Evolutionary conservation across 1,284 basidiomycete species (phyloP).

Genomic region (Apiotrichum laibachii): DNA sequence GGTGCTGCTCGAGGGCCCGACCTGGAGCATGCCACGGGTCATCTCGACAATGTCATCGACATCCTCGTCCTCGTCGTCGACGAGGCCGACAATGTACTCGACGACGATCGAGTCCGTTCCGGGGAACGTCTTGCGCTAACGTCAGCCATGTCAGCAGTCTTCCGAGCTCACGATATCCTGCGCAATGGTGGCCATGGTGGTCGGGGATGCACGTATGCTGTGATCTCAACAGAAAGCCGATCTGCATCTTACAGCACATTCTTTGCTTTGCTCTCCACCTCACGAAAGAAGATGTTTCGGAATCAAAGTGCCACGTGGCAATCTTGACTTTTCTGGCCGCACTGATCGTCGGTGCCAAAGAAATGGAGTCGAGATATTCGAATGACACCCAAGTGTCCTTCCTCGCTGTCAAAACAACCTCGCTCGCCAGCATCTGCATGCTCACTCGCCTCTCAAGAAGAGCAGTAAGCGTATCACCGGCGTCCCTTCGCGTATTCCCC

Average conservation of each 20-base stretch:
- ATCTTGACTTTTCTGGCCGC: slow-evolving; percentile 14
- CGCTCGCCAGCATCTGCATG: slow-evolving; percentile 14
- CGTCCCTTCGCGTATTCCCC: neutral
- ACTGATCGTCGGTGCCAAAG: neutral
- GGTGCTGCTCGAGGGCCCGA: slow-evolving; percentile 40
- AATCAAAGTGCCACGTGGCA: slow-evolving; percentile 11
- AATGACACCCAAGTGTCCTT: neutral
- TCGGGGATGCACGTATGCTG: neutral
- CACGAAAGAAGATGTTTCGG: no score
- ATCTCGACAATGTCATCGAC: slow-evolving; percentile 76
- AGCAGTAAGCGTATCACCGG: slow-evolving; percentile 1
- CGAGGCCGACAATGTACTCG: slow-evolving; percentile 84
- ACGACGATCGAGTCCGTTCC: slow-evolving; percentile 91
- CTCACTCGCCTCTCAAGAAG: slow-evolving; percentile 12
- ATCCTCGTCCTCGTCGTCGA: slow-evolving; percentile 89
- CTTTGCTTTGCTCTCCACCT: neutral
- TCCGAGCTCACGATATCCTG: slow-evolving; percentile 15
- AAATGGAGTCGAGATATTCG: neutral
- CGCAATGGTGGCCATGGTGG: slow-evolving; percentile 30
- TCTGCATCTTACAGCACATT: neutral
- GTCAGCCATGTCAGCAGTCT: neutral
- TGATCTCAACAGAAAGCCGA: neutral
- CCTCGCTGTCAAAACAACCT: neutral
- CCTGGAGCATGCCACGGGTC: slow-evolving; percentile 66
- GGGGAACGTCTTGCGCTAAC: slow-evolving; percentile 65